Conservation (phyloP, 306 rosid genomes). For the Castanea crenata region DNA sequence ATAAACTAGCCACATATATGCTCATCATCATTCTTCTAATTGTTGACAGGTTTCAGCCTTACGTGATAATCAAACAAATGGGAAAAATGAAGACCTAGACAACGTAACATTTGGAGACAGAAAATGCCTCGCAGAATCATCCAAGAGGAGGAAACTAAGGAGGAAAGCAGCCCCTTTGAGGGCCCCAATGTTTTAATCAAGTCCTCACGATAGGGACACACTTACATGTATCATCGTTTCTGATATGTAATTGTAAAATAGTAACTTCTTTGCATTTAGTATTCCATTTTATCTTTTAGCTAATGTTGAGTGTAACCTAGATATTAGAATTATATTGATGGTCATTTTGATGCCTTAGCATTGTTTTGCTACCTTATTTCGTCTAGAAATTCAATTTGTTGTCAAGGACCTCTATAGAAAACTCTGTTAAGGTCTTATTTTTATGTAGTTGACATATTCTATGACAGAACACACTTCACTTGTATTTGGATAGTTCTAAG, state of each 20-base stretch:
- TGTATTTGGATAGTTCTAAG: no score
- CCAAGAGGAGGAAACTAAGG: conserved; percentile 12
- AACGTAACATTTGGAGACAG: not conserved
- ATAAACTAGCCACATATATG: not conserved
- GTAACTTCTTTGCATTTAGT: not conserved
- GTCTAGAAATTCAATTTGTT: not conserved
- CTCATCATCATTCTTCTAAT: not conserved
- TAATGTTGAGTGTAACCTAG: not conserved
- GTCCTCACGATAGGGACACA: not conserved
- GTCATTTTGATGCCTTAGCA: not conserved
- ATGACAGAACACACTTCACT: no score
- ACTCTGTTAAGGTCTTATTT: no score
- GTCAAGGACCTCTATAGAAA: no score
- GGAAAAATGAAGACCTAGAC: not conserved
- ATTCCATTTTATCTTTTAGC: not conserved
- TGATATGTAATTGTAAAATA: not conserved
- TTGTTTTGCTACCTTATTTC: not conserved
- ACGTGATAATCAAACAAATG: not conserved
- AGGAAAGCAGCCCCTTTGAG: conserved; percentile 32
- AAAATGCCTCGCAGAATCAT: not conserved
- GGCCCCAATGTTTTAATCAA: conserved; percentile 28
- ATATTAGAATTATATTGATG: not conserved
- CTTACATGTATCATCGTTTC: not conserved
- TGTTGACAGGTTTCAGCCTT: conserved; percentile 11
- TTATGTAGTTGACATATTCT: no score